phyloP scores from a whole-genome alignment of 1,284 basidiomycete species.

The Cutaneotrichosporon curvatum region DNA sequence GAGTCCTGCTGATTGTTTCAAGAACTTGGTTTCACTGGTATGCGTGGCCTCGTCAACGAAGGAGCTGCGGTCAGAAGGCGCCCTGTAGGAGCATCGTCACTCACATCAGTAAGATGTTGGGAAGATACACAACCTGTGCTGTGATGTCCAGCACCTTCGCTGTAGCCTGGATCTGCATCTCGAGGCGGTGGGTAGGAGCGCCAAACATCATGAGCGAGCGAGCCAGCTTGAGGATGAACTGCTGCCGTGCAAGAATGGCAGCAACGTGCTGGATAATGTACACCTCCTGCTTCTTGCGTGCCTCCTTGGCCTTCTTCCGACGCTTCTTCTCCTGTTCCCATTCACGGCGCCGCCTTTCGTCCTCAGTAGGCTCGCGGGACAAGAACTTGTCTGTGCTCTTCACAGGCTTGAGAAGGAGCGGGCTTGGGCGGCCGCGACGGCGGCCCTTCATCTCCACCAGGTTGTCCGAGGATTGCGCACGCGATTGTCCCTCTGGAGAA shows the following conservation, averaged over 20 bases:
- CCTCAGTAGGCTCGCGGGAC: conserved; percentile 41
- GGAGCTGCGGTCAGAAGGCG: conserved; percentile 39
- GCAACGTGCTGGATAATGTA: conserved; percentile 86
- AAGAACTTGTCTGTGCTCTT: conserved; percentile 1
- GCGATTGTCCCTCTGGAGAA: neutral
- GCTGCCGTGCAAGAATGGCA: conserved; percentile 74
- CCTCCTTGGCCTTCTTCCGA: conserved; percentile 48
- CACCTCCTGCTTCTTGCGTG: conserved; percentile 44
- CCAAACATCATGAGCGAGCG: conserved; percentile 94
- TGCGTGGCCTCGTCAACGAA: conserved; percentile 77
- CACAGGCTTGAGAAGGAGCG: neutral
- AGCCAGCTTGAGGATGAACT: conserved; percentile 81
- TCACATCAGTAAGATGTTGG: conserved; percentile 67
- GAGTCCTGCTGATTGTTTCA: conserved; percentile 65
- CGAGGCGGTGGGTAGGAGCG: conserved; percentile 79
- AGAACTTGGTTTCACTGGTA: conserved; percentile 78
- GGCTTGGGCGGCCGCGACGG: conserved; percentile 23
- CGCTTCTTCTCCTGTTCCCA: conserved; percentile 50
- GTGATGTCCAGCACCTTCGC: conserved; percentile 79
- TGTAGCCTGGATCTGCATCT: conserved; percentile 77
- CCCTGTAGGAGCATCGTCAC: neutral
- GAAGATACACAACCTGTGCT: conserved; percentile 77
- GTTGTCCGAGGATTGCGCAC: conserved; percentile 20
- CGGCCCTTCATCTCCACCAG: conserved; percentile 29
- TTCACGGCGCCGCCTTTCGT: conserved; percentile 43